These are phyloP conservation scores for Colletotrichum cereale DNA, from an alignment of 2,329 filamentous ascomycete genomes.

Conservation along the genomic window DNA sequence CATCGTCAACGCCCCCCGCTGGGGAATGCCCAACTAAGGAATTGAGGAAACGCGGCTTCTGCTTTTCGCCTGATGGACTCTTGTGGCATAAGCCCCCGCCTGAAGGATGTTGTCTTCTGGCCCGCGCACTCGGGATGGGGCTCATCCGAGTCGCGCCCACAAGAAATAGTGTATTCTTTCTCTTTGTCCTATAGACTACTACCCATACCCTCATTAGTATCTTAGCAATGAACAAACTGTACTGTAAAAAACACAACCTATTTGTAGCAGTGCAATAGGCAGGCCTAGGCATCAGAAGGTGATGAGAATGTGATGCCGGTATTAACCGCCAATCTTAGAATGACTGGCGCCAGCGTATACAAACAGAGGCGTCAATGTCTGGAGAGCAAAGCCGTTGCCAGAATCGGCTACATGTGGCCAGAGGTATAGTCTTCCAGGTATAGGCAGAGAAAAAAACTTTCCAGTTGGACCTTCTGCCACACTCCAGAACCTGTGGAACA, in stretches of 20 bases:
- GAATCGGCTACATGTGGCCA: too few relatives aligned
- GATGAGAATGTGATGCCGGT: too few relatives aligned
- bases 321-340: too few relatives aligned
- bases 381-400: too few relatives aligned
- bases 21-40: slow-evolving; percentile 43
- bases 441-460: too few relatives aligned
- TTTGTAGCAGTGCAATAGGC: background rate
- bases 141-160: background rate
- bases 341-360: too few relatives aligned
- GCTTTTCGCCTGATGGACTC: background rate
- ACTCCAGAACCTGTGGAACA: too few relatives aligned
- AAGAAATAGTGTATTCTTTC: background rate
- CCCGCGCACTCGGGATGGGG: background rate
- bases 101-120: background rate
- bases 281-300: too few relatives aligned
- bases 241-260: background rate
- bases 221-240: background rate
- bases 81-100: background rate
- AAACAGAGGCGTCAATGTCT: too few relatives aligned
- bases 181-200: background rate
- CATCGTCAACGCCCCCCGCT: slow-evolving; percentile 69
- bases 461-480: too few relatives aligned
- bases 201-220: slow-evolving; percentile 10
- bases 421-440: too few relatives aligned
- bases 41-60: background rate